Conservation (phyloP, 805 yeast species). For the Starmera quercuum region DNA sequence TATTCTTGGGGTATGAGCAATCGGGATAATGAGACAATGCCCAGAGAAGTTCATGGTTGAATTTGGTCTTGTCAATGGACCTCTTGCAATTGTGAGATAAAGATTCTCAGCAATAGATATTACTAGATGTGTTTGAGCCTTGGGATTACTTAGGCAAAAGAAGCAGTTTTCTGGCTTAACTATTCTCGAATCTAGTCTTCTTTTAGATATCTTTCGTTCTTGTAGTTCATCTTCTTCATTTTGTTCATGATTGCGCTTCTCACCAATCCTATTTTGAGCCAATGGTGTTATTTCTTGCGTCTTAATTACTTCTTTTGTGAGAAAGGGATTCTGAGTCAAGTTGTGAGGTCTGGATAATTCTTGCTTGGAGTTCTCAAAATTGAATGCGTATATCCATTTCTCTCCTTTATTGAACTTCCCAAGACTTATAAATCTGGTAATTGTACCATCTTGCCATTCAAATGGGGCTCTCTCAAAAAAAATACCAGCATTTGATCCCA, state of each 20-base stretch:
- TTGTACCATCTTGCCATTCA: conserved; percentile 39
- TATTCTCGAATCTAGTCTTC: conserved; percentile 9
- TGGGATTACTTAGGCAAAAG: conserved; percentile 77
- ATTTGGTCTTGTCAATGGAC: conserved; percentile 61
- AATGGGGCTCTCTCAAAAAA: conserved; percentile 53
- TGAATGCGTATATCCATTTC: conserved; percentile 76
- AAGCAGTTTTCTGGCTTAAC: conserved; percentile 59
- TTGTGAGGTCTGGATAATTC: conserved; percentile 16
- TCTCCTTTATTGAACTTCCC: conserved; percentile 47
- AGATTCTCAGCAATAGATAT: conserved; percentile 60
- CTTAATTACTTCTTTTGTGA: neutral
- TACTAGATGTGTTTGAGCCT: conserved; percentile 72
- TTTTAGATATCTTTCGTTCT: conserved; percentile 1
- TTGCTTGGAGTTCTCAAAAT: conserved; percentile 24
- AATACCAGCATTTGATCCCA: conserved; percentile 40
- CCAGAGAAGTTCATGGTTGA: conserved; percentile 56
- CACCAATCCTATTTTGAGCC: no score
- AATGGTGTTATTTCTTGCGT: neutral
- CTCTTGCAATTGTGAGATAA: conserved; percentile 77
- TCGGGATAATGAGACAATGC: conserved; percentile 74
- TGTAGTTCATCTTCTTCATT: conserved; percentile 3
- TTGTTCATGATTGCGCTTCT: neutral
- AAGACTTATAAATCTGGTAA: conserved; percentile 60
- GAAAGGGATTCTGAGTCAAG: conserved; percentile 25
- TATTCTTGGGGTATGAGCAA: conserved; percentile 57